Percentiles rank a stretch among this genome's conserved stretches.
Evolutionary conservation across 768 basidiomycete species (phyloP).

Genomic region (Kwoniella pini): DNA sequence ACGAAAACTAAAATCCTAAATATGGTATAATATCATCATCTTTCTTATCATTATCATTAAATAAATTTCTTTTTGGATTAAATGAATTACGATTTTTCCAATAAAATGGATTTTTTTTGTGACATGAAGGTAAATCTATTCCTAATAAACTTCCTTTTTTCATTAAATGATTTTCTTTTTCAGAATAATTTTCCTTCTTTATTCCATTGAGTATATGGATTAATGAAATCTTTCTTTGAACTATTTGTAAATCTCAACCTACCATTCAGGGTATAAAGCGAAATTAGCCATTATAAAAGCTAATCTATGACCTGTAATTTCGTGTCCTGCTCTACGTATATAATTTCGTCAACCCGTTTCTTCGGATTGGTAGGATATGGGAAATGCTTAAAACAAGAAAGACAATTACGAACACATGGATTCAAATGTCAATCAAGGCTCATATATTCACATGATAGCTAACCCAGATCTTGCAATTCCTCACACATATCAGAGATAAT

Average conservation of each 20-base stretch:
- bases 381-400: not conserved
- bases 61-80: conserved; percentile 10
- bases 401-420: too few species aligned
- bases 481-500: conserved; percentile 36
- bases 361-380: not conserved
- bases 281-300: conserved; percentile 43
- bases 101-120: conserved; percentile 25
- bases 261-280: conserved; percentile 42
- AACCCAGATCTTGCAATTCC: not conserved
- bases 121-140: conserved; percentile 29
- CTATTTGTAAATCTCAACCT: conserved; percentile 42
- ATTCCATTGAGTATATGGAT: conserved; percentile 36
- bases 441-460: not conserved
- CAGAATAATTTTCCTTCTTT: conserved; percentile 10
- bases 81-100: conserved; percentile 6
- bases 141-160: conserved; percentile 28
- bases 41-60: not conserved
- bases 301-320: conserved; percentile 45
- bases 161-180: conserved; percentile 17
- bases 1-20: conserved; percentile 24
- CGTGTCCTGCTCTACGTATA: conserved; percentile 42
- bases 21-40: not conserved
- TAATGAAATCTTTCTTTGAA: conserved; percentile 25
- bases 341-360: not conserved
- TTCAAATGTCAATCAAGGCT: not conserved